Evolutionary conservation across 768 basidiomycete genomes (phyloP), one percentile per base, ranked within the genome.

Genomic region (Rhodotorula graminis): DNA sequence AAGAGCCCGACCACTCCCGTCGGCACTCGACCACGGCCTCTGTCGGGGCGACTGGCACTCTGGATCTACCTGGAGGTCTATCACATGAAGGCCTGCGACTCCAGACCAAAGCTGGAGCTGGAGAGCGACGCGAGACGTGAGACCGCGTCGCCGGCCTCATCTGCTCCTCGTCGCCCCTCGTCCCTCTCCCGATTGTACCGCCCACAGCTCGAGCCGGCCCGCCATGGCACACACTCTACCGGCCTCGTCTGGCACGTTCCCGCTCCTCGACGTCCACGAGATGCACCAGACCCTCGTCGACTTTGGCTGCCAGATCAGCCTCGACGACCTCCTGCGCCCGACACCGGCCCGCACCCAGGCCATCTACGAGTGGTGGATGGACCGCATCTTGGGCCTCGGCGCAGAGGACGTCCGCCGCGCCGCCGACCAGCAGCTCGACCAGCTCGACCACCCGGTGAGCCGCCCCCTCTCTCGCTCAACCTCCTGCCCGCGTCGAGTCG

Each of bases 321-420:
- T 23, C 42, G 74, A 73, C 46, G 78, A 79, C 70, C 49, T 79
- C 25, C 27, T 55, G 25, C 70, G 70, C 37, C 78, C 78, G 19
- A 72, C 73, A 16, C 53, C 69, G 1, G 67, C 67, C 8, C 63
- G 72, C 29, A 69, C 67, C 25, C 71, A 73, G 33, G 69, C 72
- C 21, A 64, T 77, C 42, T 77, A 77, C 69, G 72, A 67, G 50
- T 77, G 69, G 72, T 79, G 76, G 75, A 70, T 75, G 67, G 57
- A 55, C 31, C 56, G 59, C 19, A 42, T 74, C 33, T 46, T 76
- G 4, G 62, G 61, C 18, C 55, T 77, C 44, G 67, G 61, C 37
- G 66, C 72, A 10, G 77, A 79, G 53, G 77, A 77, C 52, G 62
- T 72, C n/a, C 52, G 63, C 33, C 63, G 69, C 37, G 77, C 78